Percentiles rank a stretch among this genome's conserved stretches.
Conservation (phyloP, 331 rosid genomes). For the Rhamnella rubrinervis region DNA sequence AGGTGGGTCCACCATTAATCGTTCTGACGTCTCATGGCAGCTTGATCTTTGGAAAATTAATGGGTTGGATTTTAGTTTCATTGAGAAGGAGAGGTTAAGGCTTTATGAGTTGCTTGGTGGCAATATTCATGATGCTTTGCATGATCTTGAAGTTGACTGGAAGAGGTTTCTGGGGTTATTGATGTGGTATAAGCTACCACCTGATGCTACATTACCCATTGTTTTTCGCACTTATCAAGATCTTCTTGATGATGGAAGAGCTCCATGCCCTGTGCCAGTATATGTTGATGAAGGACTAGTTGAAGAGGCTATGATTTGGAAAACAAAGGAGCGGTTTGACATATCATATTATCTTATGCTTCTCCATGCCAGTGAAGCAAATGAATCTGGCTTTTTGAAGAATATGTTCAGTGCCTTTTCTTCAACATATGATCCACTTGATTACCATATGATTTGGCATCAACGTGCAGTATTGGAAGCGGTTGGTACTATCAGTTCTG, state of each 20-base stretch:
- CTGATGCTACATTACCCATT: conserved; percentile 63
- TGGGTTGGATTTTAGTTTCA: conserved; percentile 84
- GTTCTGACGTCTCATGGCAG: conserved; percentile 75
- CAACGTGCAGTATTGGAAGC: conserved; percentile 86
- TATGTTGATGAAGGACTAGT: conserved; percentile 71
- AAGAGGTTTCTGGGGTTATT: conserved; percentile 87
- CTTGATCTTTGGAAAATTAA: conserved; percentile 83
- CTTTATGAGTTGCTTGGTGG: conserved; percentile 86
- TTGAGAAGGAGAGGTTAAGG: conserved; percentile 79
- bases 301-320: conserved; percentile 44
- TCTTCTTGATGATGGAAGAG: conserved; percentile 70
- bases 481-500: conserved; percentile 74
- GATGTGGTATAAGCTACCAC: conserved; percentile 89
- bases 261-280: conserved; percentile 87
- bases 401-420: conserved; percentile 87
- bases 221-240: conserved; percentile 69
- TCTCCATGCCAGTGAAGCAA: conserved; percentile 74
- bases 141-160: conserved; percentile 73
- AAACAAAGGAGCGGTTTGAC: conserved; percentile 54
- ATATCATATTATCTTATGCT: conserved; percentile 92
- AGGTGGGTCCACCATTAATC: conserved; percentile 81
- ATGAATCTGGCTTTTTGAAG: conserved; percentile 54
- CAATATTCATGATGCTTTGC: conserved; percentile 63
- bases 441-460: conserved; percentile 98
- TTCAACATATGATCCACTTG: conserved; percentile 92